These are phyloP conservation scores for Wickerhamiella cacticola DNA, from an alignment of 805 yeast genomes.

Conservation along the genomic window DNA sequence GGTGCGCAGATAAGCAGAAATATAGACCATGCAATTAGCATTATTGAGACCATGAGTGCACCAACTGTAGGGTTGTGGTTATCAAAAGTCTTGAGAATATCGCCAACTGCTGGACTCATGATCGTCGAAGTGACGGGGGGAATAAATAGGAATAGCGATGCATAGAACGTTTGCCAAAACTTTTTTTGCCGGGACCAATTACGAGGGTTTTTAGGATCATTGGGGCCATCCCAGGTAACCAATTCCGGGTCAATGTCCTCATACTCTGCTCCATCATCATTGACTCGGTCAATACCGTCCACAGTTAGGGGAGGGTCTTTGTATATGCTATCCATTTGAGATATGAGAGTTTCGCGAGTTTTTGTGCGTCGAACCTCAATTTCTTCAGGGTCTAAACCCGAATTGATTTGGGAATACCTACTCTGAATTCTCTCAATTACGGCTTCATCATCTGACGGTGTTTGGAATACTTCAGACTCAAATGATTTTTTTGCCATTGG, in stretches of 20 bases:
- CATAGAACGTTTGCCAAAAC: constrained; percentile 20
- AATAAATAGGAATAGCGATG: constrained; percentile 37
- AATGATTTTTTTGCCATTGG: background rate
- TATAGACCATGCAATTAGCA: constrained; percentile 57
- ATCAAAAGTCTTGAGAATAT: constrained; percentile 36
- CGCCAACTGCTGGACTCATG: constrained; percentile 46
- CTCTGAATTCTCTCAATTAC: background rate
- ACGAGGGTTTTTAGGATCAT: constrained; percentile 52
- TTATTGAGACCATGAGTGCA: constrained; percentile 48
- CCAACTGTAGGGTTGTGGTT: constrained; percentile 35
- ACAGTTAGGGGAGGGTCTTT: constrained; percentile 18
- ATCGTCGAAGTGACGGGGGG: constrained; percentile 55
- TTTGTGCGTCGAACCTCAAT: constrained; percentile 34
- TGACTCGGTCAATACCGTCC: constrained; percentile 23
- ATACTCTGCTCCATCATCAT: constrained; percentile 42
- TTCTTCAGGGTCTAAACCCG: constrained; percentile 30
- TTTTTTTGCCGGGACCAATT: constrained; percentile 43
- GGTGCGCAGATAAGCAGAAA: constrained; percentile 61
- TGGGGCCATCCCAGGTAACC: constrained; percentile 53
- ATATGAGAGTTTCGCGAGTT: constrained; percentile 35
- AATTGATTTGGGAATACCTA: constrained; percentile 30
- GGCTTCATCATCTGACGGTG: background rate
- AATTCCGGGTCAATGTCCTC: constrained; percentile 48
- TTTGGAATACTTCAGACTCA: background rate
- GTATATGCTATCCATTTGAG: constrained; percentile 16